Evolutionary conservation across 2,329 filamentous ascomycete genomes (phyloP), one percentile per base, ranked within the genome.

Genomic region (Grosmannia penicillata): DNA sequence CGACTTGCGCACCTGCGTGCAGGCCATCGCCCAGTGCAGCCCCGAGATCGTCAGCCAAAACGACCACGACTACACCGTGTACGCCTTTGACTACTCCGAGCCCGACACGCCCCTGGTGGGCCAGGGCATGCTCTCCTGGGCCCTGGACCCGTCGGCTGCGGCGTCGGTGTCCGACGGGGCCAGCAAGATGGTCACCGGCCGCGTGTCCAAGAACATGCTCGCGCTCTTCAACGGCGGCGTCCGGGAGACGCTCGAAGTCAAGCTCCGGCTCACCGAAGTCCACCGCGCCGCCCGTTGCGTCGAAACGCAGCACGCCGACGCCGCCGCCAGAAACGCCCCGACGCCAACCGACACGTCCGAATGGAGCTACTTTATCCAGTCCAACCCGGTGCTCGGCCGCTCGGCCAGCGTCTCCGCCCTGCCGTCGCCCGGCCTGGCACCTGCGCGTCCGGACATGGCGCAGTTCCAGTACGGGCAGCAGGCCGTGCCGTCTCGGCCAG

Each of bases 71-170:
- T 98, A 91, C 60, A 91, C 86, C n/a, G 78, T 98, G 40, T 98
- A 98, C 59, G 86, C 89, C 23, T 84, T 85, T 62, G 91, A 98
- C 58, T 96, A 89, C 57, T 95, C 91, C 11, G 91, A 98, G 60
- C 82, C 83, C 46, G 87, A 95, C 53, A 84, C 79, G 15, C 91
- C 93, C 38, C 69, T 96, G 40, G 89, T 95, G 19, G 91, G 91
- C 18, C 89, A 98, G 58, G 91, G 93, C 38, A 84, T 96, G 77
- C 67, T 98, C 17, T 96, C 91, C 27, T 81, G 82, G 72, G 75
- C 79, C 18, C 66, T 96, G 33, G 74, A 53, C 52, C 68, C 39
- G 67, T 6, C 39, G 11, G 4, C 38, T 17, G 30, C 39, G 8
- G 13, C 66, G 42, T 64, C 63, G 15, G 62, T 66, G 21, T 66